Conservation (phyloP, 192 early-diverging fungal genomes). For the Coemansia sp. region DNA sequence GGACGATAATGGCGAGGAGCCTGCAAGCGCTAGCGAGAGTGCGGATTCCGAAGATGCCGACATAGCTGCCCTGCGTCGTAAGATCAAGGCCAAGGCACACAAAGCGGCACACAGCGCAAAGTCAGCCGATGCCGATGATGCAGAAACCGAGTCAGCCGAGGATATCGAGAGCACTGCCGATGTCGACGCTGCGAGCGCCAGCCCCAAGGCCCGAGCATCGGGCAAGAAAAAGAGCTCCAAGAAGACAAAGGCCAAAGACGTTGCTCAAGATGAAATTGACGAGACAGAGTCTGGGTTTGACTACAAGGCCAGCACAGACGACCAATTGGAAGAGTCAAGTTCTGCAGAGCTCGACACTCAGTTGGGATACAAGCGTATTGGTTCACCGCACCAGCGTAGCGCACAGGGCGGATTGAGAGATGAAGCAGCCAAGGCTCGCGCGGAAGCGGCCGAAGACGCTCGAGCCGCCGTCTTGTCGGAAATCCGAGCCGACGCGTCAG, state of each 20-base stretch:
- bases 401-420: constrained; percentile 13
- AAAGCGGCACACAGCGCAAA: constrained; percentile 4
- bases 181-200: constrained; percentile 2
- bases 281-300: background rate
- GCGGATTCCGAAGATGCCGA: constrained; percentile 4
- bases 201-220: background rate
- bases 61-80: background rate
- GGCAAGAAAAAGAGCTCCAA: constrained; percentile 1
- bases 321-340: background rate
- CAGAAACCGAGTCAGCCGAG: constrained; percentile 3
- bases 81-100: background rate
- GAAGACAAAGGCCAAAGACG: constrained; percentile 11
- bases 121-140: background rate
- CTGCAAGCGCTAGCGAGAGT: background rate
- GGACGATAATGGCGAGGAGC: constrained; percentile 6
- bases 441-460: constrained; percentile 35
- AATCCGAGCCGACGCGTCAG: constrained; percentile 43
- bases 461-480: constrained; percentile 45
- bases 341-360: background rate
- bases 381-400: constrained; percentile 15
- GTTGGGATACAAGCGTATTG: constrained; percentile 11
- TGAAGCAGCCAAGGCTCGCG: constrained; percentile 27
- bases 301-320: background rate
- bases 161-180: background rate
- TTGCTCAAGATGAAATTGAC: background rate